Percentiles rank a stretch among this genome's conserved stretches.
phyloP scores from a whole-genome alignment of 345 rosid genomes.

The Hibiscus mutabilis region DNA sequence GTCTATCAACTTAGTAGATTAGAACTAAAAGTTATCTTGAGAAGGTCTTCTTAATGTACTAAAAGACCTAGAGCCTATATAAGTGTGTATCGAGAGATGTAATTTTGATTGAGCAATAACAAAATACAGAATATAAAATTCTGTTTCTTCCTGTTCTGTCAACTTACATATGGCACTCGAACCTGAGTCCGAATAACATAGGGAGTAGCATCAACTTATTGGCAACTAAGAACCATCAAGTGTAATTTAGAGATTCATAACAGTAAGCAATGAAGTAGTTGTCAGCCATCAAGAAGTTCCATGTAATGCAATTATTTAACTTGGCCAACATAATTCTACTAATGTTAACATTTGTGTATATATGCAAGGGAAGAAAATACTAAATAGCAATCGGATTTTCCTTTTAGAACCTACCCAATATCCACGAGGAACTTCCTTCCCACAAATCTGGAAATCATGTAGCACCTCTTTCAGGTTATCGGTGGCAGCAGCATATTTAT shows the following conservation, averaged over 20 bases:
- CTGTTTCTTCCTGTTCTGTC: too few relatives aligned
- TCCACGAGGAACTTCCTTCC: constrained; percentile 95
- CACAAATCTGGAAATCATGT: constrained; percentile 61
- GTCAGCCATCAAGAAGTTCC: background rate
- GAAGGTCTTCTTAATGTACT: too few relatives aligned
- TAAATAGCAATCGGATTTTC: background rate
- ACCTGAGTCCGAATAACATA: background rate
- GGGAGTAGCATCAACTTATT: background rate
- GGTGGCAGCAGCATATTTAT: constrained; percentile 24
- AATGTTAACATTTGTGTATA: background rate
- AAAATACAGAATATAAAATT: too few relatives aligned
- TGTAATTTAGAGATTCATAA: background rate
- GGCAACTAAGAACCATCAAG: background rate
- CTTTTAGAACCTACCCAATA: constrained; percentile 57
- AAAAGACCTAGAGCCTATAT: too few relatives aligned
- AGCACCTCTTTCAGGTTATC: constrained; percentile 29
- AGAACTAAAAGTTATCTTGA: too few relatives aligned
- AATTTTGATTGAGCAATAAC: too few relatives aligned
- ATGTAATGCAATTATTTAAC: background rate
- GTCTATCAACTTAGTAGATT: too few relatives aligned
- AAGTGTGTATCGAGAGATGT: too few relatives aligned
- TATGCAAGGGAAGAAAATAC: background rate
- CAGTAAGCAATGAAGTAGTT: background rate
- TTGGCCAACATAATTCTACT: background rate
- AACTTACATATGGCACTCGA: background rate